Conservation (phyloP, 176 grass and related monocot species). For the Eleusine indica region DNA sequence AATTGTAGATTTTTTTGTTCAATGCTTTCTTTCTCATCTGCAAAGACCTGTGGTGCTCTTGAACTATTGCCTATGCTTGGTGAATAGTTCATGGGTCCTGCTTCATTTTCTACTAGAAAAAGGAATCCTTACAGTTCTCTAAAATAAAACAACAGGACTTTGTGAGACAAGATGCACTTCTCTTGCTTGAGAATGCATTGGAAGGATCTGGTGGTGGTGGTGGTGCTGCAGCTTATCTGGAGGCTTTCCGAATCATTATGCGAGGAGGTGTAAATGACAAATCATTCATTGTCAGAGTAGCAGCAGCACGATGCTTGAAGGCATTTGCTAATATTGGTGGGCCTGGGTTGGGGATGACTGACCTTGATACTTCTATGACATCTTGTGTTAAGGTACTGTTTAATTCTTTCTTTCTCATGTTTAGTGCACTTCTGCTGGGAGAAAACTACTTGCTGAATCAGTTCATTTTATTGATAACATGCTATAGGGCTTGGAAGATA, state of each 20-base stretch:
- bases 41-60: background rate
- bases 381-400: conserved; percentile 87
- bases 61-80: conserved; percentile 5
- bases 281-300: conserved; percentile 84
- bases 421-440: conserved; percentile 13
- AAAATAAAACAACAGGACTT: conserved; percentile 73
- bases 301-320: conserved; percentile 92
- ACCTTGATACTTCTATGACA: conserved; percentile 85
- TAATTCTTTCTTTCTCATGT: conserved; percentile 26
- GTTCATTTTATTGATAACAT: conserved; percentile 35
- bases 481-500: conserved; percentile 89
- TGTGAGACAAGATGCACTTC: conserved; percentile 91
- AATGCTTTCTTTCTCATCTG: background rate
- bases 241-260: conserved; percentile 91
- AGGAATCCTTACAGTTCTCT: conserved; percentile 25
- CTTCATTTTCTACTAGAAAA: conserved; percentile 38
- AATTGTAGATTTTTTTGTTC: background rate
- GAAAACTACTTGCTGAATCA: conserved; percentile 26
- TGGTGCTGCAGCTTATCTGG: conserved; percentile 66
- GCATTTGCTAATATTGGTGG: conserved; percentile 84
- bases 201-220: conserved; percentile 85
- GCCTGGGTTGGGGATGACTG: conserved; percentile 77
- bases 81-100: conserved; percentile 25
- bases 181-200: conserved; percentile 91
- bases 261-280: conserved; percentile 81